Base-by-base conservation (phyloP, 257 asterid species). In the Solanum gandarillasii region DNA sequence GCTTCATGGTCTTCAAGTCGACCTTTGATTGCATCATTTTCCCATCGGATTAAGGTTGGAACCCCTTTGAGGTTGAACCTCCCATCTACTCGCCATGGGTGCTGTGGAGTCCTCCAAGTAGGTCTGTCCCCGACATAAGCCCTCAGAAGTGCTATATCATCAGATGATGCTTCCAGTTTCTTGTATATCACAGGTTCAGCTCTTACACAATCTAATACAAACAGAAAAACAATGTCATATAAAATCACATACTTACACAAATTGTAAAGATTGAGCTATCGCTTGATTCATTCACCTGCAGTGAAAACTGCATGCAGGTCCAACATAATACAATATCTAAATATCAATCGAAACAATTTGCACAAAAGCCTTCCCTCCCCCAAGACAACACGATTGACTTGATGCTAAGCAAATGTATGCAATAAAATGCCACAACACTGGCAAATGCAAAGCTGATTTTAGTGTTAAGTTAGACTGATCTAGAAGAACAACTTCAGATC, bases 81-180 rank as follows among this genome's bases (percentile, higher is more conserved):
- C 0, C 95, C 87, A 88, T 94, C 99, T 9, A 87, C 87, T 87
- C 98, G 92, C 98, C 95, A 95, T 0, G 98, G 98, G 87, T 96
- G 99, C 48, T 35, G 89, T 21, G 97, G 93, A 79, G 88, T 96
- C 86, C 98, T 94, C 99, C 99, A 96, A 2, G 97, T 93, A 32
- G 97, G 95, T 81, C 97, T 91, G 87, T 96, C 99, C 87, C 99
- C 99, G 68, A 93, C 99, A n/a, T 94, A 96, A 14, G 98, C 98
- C 91, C 93, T 96, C 90, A 96, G 90, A 87, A 96, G 91, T 32
- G 92, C 94, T 48, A 95, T 93, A 84, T 94, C 86, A 4, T 93
- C 97, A 0, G 96, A 20, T 20, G 96, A 94, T 3, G 89, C 94
- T 93, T 95, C 98, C 73, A 95, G 92, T 92, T 92, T 94, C 90